These are phyloP conservation scores for Selaginella tamariscina DNA, from an alignment of 75 land plant species.

Conservation along the genomic window DNA sequence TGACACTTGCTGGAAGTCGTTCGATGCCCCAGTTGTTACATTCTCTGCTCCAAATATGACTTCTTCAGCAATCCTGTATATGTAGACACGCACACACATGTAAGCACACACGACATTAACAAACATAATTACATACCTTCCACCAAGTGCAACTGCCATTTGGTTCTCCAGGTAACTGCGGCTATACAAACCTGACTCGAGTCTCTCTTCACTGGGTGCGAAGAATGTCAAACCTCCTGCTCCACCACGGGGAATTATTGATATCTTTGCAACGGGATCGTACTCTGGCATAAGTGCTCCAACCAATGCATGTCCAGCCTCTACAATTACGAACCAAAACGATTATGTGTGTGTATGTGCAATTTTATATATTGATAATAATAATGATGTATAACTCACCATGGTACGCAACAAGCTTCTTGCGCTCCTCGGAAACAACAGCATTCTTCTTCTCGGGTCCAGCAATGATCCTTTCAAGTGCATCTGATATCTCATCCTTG, in stretches of 20 bases:
- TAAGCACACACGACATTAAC: background rate
- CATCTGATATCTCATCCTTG: slow-evolving; percentile 99
- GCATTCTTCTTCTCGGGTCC: slow-evolving; percentile 99
- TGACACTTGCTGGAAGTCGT: slow-evolving; percentile 99
- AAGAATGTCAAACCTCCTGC: slow-evolving; percentile 99
- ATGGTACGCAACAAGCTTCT: slow-evolving; percentile 92
- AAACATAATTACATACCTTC: slow-evolving; percentile 48
- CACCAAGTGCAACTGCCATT: slow-evolving; percentile 99
- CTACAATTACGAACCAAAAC: slow-evolving; percentile 31
- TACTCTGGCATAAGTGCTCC: slow-evolving; percentile 99
- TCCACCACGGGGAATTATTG: slow-evolving; percentile 98
- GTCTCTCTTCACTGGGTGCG: slow-evolving; percentile 98
- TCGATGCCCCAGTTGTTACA: slow-evolving; percentile 99
- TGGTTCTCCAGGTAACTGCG: slow-evolving; percentile 96
- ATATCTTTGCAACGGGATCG: slow-evolving; percentile 98
- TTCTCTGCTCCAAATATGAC: slow-evolving; percentile 90
- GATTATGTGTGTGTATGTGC: background rate
- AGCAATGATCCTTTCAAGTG: slow-evolving; percentile 98
- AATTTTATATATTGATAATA: background rate
- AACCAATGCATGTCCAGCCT: slow-evolving; percentile 99
- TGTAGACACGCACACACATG: too few relatives aligned
- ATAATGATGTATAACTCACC: slow-evolving; percentile 32
- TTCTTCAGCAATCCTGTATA: slow-evolving; percentile 90
- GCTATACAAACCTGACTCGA: slow-evolving; percentile 96
- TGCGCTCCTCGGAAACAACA: slow-evolving; percentile 97